Base-by-base conservation (phyloP, 2,329 filamentous ascomycete genomes). In the Dactylonectria estremocensis region DNA sequence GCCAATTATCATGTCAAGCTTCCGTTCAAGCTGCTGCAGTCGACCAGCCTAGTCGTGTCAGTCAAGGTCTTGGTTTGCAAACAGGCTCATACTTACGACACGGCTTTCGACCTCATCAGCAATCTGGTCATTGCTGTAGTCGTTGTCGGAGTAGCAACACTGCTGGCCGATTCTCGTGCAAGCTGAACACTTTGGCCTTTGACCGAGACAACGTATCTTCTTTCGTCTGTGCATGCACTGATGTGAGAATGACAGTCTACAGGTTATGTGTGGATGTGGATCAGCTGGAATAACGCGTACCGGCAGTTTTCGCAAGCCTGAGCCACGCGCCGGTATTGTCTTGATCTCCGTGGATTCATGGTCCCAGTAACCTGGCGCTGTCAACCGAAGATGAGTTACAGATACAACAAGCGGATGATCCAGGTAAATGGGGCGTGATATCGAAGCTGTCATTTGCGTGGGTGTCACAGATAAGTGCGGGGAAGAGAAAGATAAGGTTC, bases 161-260 rank as follows among this genome's bases (percentile, higher is more conserved):
- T 37, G 22, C 6, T 72, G 69, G 0, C 33, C 56, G 4, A 72
- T 56, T 1, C 69, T 63, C 3, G 52, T 61, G 18, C 69, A 72
- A 14, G 69, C 67, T 6, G 69, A 72, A 13, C 69, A 72, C 53
- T 45, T 46, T 3, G 69, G 69, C 46, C 52, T 65, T 52, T 72
- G 62, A 13, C 69, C 69, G 0, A 67, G 69, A 1, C 69, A 72
- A 1, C 69, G 69, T 18, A 72, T 65, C 46, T 72, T 72, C 20
- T 72, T 72, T 2, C 69, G 69, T 0, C 69, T 70, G 13, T 43
- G 14, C 5, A 16, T 43, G 14, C 5, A 16, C 14, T 1, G 37
- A n/a, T 43, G 46, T 54, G 16, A 33, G 24, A 9, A 35, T 35
- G 22, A 4, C 24, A 7, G 11, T 4, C 13, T 9, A 4, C 24